Evolutionary conservation across 2,329 filamentous ascomycete genomes (phyloP).

Genomic region (Aspergillus sp.): DNA sequence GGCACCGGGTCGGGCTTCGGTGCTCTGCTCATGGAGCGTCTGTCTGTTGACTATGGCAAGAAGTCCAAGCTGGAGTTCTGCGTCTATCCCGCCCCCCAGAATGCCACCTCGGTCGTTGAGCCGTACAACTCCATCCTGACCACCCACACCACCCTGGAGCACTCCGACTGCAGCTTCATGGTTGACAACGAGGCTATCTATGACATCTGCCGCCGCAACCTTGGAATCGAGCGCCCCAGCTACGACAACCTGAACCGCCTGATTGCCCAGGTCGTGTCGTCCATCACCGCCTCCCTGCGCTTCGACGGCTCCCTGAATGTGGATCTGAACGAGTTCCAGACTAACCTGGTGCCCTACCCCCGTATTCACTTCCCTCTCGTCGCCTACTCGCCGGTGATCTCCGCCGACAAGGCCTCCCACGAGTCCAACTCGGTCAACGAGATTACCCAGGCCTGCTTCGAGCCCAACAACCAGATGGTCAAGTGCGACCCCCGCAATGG

Average conservation of each 20-base stretch:
- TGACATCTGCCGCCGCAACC: conserved; percentile 96
- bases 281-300: conserved; percentile 94
- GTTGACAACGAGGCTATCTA: conserved; percentile 99
- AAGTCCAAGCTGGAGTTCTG: conserved; percentile 99
- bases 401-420: conserved; percentile 88
- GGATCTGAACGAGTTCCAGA: conserved; percentile 99
- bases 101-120: conserved; percentile 94
- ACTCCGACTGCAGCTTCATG: conserved; percentile 99
- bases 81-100: conserved; percentile 95
- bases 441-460: conserved; percentile 98
- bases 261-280: conserved; percentile 97
- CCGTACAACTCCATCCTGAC: conserved; percentile 99
- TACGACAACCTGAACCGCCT: conserved; percentile 98
- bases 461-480: conserved; percentile 99
- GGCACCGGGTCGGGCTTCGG: conserved; percentile 98
- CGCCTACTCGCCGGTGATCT: conserved; percentile 89
- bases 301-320: conserved; percentile 99
- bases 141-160: conserved; percentile 97
- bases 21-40: conserved; percentile 95
- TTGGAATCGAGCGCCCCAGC: conserved; percentile 93
- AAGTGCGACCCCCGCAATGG: conserved; percentile 97
- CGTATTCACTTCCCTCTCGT: conserved; percentile 99
- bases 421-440: conserved; percentile 97
- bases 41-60: conserved; percentile 99
- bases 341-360: conserved; percentile 96